Evolutionary conservation across 805 yeast genomes (phyloP), one percentile per base, ranked within the genome.

Genomic region (Kregervanrija fluxuum): DNA sequence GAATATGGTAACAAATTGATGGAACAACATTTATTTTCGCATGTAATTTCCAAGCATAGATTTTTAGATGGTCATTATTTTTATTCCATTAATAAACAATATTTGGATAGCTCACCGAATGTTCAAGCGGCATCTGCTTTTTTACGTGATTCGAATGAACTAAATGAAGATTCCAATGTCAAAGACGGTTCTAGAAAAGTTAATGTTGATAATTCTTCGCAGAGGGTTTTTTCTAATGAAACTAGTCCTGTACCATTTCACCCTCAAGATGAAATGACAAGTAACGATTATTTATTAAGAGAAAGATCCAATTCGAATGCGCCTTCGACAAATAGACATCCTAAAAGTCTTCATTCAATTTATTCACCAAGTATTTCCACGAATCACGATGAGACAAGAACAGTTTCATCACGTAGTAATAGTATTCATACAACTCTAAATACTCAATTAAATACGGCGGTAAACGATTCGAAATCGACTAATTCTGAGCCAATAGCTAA

Each of bases 51-150:
- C 38, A 73, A 91, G 32, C 97, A 91, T 59, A 79, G 84, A 3
- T 87, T 93, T 54, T 64, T 89, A 42, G 95, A 91, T 65, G 99
- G 99, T 0, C 90, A 93, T 56, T 91, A 89, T 59, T 91, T 91
- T 62, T 91, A 91, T 57, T 81, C 78, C 54, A 61, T 90, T 42
- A 72, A 71, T 15, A 75, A 76, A 1, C 83, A 81, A 30, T 84
- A 71, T 50, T 11, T 43, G 33, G 17, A 33, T 9, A 28, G 14
- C 22, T 35, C 43, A 6, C 43, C 46, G 8, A 39, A 31, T 5
- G 42, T 43, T 22, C 46, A 43, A 36, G 22, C 15, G 13, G 42
- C 42, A 11, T 35, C 31, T 8, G 35, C 37, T 11, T 41, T 35
- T 15, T n/a, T 43, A 13, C 41, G 36, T 17, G 46, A 22, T 22